Base-by-base conservation (phyloP, 495 filamentous ascomycete species). In the Trichoderma reesei region DNA sequence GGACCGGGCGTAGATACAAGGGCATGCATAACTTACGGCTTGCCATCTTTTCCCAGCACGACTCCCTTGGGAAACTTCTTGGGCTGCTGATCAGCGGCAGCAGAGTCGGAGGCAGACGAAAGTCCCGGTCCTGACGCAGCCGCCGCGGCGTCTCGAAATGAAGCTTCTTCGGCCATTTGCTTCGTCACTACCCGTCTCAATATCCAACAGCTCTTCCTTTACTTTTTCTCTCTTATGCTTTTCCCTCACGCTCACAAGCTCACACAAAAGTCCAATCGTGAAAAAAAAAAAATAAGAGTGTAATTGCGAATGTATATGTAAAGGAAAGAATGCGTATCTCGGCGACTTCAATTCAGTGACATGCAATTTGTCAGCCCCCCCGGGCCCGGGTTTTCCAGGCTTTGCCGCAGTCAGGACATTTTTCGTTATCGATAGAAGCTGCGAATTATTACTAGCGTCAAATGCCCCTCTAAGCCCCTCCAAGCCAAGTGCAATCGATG, bases 21-120 rank as follows among this genome's bases (percentile, higher is more conserved):
- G 38, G 38, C 11, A 31, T 14, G 26, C 10, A 59, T 0, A 41
- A 69, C 90, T 75, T 80, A 98, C 94, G 93, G 94, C 77, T 97
- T 98, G 56, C 94, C 94, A 80, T 98, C 90, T 68, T 92, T 90
- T 54, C 88, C 94, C 44, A 97, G 78, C 3, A 96, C 83, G 7
- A 96, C 80, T 66, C 92, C 93, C 73, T 91, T 95, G 14, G 90
- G 88, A 42, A 79, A 63, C 62, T 75, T 77, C 65, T 74, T 76
- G 26, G 75, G 72, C 3, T 73, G 67, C 46, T 65, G 68, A 41
- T 63, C 59, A 37, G 66, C 37, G 41, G 64, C 61, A 59, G 62
- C 59, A n/a, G 31, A 39, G 16, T 65, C 36, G n/a, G 61, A 42
- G 31, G 37, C 26, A 38, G 60, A 34, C 39, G 60, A 61, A n/a